Evolutionary conservation across 208 protist genomes (phyloP).

Genomic region (Wallacemonas sp.): DNA sequence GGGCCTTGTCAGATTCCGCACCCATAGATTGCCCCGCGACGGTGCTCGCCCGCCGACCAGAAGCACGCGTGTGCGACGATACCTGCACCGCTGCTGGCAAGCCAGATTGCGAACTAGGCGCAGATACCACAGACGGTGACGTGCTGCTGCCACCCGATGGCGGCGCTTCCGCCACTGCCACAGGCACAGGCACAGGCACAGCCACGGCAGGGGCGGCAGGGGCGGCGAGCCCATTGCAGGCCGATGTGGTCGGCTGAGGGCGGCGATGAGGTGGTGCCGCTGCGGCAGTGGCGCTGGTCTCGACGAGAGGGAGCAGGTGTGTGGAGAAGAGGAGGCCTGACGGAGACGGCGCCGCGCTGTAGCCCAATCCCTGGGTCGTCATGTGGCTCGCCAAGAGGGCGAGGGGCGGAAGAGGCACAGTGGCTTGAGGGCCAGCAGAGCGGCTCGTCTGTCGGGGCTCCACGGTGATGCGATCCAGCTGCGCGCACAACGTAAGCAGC

Average conservation of each 20-base stretch:
- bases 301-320: not conserved
- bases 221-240: not conserved
- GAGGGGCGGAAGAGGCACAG: not conserved
- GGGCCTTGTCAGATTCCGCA: not conserved
- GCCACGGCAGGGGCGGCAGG: conserved; percentile 6
- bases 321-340: not conserved
- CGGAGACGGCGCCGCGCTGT: not conserved
- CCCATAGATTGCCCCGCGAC: conserved; percentile 1
- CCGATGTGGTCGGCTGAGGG: too few species aligned
- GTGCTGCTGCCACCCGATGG: too few species aligned
- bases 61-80: too few species aligned
- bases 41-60: not conserved
- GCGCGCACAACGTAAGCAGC: not conserved
- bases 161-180: not conserved
- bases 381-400: conserved; percentile 7
- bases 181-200: conserved; percentile 17
- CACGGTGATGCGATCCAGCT: not conserved
- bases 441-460: not conserved
- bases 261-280: not conserved
- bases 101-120: too few species aligned
- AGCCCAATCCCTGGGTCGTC: not conserved
- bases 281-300: not conserved
- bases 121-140: too few species aligned
- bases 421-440: not conserved
- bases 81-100: too few species aligned